Evolutionary conservation across 805 yeast genomes (phyloP).

Genomic region (Candida cerambycidarum): DNA sequence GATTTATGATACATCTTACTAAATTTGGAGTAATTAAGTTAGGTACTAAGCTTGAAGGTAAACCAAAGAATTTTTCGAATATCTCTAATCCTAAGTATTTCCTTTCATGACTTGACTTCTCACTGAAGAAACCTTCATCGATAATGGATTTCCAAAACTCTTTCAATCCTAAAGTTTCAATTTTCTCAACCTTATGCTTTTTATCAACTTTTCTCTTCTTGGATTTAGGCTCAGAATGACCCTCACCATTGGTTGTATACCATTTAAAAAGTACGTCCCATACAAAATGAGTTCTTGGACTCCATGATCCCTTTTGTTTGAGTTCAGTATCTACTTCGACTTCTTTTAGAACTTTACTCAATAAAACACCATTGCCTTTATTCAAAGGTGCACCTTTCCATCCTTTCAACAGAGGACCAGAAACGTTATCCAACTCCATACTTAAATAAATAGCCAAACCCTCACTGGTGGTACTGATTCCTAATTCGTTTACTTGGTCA

Average conservation of each 20-base stretch:
- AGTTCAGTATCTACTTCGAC: conserved; percentile 41
- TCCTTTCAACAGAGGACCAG: conserved; percentile 13
- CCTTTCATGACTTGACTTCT: conserved; percentile 78
- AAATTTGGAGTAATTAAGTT: conserved; percentile 61
- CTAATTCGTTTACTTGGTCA: conserved; percentile 46
- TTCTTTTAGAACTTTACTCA: conserved; percentile 67
- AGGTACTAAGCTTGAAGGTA: conserved; percentile 18
- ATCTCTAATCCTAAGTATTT: conserved; percentile 85
- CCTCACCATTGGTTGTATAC: conserved; percentile 25
- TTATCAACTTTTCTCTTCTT: conserved; percentile 17
- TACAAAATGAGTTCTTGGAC: conserved; percentile 70
- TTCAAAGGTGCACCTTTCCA: conserved; percentile 78
- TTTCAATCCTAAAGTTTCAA: conserved; percentile 30
- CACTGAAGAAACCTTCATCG: conserved; percentile 78
- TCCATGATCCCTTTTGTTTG: conserved; percentile 65
- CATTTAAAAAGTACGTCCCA: conserved; percentile 63
- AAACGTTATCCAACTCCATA: background rate
- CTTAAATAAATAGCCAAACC: conserved; percentile 70
- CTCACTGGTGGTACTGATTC: conserved; percentile 68
- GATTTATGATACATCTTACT: conserved; percentile 72
- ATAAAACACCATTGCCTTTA: conserved; percentile 60
- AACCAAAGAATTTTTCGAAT: conserved; percentile 48
- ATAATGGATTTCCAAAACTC: conserved; percentile 81
- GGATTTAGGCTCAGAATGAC: conserved; percentile 20
- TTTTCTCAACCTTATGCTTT: background rate